Evolutionary conservation across 306 rosid genomes (phyloP).

Genomic region (Cucurbita ficifolia): DNA sequence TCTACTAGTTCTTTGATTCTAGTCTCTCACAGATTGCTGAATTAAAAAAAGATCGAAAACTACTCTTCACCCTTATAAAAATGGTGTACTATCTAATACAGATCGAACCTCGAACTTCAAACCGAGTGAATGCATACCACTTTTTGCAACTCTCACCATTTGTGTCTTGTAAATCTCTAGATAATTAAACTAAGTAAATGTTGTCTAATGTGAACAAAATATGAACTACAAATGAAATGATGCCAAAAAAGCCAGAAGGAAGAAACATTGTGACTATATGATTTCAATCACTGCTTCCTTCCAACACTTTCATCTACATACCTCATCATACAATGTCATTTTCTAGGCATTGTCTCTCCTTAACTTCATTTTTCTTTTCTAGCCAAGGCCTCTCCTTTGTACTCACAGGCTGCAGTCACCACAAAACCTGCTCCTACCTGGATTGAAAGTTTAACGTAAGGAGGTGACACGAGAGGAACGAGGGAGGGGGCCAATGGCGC

Average conservation of each 20-base stretch:
- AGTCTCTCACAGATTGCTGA: too few relatives aligned
- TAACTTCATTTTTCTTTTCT: slow-evolving; percentile 47
- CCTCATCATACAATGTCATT: neutral
- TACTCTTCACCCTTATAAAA: too few relatives aligned
- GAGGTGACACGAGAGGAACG: neutral
- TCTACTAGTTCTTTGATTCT: too few relatives aligned
- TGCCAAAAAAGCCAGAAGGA: neutral
- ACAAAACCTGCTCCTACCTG: slow-evolving; percentile 92
- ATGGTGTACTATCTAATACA: too few relatives aligned
- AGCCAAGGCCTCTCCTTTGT: slow-evolving; percentile 89
- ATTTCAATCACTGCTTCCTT: neutral
- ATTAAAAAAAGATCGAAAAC: too few relatives aligned
- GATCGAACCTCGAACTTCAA: too few relatives aligned
- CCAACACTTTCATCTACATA: slow-evolving; percentile 1
- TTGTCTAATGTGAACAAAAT: neutral
- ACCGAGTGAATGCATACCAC: too few relatives aligned
- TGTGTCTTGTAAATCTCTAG: too few relatives aligned
- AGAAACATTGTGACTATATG: neutral
- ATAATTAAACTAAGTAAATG: neutral
- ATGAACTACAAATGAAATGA: neutral
- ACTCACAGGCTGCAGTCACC: slow-evolving; percentile 72
- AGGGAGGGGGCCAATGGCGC: neutral
- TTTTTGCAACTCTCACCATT: too few relatives aligned
- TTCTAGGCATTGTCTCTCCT: neutral
- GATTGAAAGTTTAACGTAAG: slow-evolving; percentile 8